phyloP scores from a whole-genome alignment of 1,284 basidiomycete genomes.

The Fomitiporia mediterranea region DNA sequence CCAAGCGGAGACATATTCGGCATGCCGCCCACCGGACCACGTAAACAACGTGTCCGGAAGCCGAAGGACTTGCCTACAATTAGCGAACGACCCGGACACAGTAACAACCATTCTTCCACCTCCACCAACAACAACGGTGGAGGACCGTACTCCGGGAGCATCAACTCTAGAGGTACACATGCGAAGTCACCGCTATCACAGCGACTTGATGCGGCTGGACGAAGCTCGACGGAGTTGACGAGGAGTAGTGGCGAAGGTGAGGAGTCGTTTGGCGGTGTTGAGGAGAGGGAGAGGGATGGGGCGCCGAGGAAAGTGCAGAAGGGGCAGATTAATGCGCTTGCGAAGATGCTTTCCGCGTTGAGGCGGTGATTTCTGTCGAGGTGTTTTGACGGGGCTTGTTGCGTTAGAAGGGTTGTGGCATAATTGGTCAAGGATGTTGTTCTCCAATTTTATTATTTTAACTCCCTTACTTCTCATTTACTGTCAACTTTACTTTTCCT shows the following conservation, averaged over 20 bases:
- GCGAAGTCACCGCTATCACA: slow-evolving; percentile 32
- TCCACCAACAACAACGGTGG: not conserved
- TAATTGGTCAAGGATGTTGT: too few species aligned
- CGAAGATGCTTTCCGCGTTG: slow-evolving; percentile 73
- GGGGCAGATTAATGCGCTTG: slow-evolving; percentile 76
- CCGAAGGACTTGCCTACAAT: slow-evolving; percentile 59
- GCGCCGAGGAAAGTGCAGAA: slow-evolving; percentile 74
- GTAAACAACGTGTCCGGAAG: slow-evolving; percentile 63
- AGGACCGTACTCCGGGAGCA: not conserved
- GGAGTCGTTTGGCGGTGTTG: slow-evolving; percentile 30
- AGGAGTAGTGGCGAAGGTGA: not conserved
- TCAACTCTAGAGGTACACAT: slow-evolving; percentile 15
- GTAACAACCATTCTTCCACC: not conserved
- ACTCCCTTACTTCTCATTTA: too few species aligned
- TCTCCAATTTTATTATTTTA: too few species aligned
- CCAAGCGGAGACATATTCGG: slow-evolving; percentile 59
- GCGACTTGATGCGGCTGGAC: slow-evolving; percentile 26
- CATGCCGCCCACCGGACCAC: slow-evolving; percentile 42
- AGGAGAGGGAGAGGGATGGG: slow-evolving; percentile 42
- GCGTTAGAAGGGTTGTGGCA: too few species aligned
- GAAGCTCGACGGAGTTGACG: slow-evolving; percentile 24
- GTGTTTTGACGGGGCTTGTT: too few species aligned
- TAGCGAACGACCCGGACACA: slow-evolving; percentile 51
- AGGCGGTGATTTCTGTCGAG: slow-evolving; percentile 8
- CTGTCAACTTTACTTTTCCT: too few species aligned